Percentiles rank a stretch among this genome's conserved stretches.
Evolutionary conservation across 2,329 filamentous ascomycete species (phyloP).

Genomic region (Blastomyces percursus): DNA sequence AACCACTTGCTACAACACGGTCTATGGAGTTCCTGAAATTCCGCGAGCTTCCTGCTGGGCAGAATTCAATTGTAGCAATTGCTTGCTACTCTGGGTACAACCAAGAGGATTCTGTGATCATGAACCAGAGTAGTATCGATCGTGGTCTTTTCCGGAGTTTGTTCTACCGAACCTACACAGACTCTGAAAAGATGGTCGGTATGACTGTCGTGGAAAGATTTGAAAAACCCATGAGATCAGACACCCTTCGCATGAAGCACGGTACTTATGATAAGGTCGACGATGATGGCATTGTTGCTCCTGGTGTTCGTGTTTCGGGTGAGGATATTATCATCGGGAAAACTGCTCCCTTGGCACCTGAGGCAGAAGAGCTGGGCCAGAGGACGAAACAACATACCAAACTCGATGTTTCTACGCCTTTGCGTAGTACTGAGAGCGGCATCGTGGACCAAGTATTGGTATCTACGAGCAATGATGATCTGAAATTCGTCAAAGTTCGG

Average conservation of each 20-base stretch:
- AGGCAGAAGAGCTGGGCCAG: slow-evolving; percentile 87
- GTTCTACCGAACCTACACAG: slow-evolving; percentile 95
- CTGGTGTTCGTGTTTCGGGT: slow-evolving; percentile 86
- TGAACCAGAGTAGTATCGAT: slow-evolving; percentile 99
- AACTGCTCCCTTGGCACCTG: slow-evolving; percentile 85
- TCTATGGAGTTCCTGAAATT: slow-evolving; percentile 99
- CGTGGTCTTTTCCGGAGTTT: slow-evolving; percentile 93
- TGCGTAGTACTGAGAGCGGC: slow-evolving; percentile 91
- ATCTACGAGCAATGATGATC: slow-evolving; percentile 86
- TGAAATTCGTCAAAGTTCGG: slow-evolving; percentile 93
- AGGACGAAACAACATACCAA: slow-evolving; percentile 83
- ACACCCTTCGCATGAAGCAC: slow-evolving; percentile 86
- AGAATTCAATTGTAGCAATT: slow-evolving; percentile 98
- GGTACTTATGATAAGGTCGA: slow-evolving; percentile 97
- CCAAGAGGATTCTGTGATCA: slow-evolving; percentile 99
- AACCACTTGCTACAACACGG: slow-evolving; percentile 86
- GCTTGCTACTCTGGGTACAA: slow-evolving; percentile 97
- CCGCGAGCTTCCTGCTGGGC: slow-evolving; percentile 88
- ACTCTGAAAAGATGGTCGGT: slow-evolving; percentile 92
- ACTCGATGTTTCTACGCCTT: slow-evolving; percentile 87
- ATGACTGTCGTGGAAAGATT: slow-evolving; percentile 88
- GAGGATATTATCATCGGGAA: slow-evolving; percentile 99
- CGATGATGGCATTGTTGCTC: slow-evolving; percentile 87
- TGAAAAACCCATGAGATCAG: slow-evolving; percentile 81
- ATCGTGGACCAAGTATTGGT: slow-evolving; percentile 90